phyloP scores from a whole-genome alignment of 1,284 basidiomycete species.

The Kwoniella shivajii region DNA sequence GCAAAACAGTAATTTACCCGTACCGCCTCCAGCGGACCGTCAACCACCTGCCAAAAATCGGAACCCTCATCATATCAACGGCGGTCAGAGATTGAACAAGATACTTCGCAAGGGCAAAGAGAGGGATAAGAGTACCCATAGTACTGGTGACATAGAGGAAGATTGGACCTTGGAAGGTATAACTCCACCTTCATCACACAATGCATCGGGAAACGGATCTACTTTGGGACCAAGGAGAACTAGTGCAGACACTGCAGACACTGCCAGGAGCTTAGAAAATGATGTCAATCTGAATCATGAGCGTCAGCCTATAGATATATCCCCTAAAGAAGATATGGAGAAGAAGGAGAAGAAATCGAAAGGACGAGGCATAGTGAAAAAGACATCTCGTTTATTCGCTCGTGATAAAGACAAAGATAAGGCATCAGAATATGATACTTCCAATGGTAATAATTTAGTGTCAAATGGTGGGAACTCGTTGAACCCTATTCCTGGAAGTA shows the following conservation, averaged over 20 bases:
- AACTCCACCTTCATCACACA: background rate
- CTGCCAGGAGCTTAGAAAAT: background rate
- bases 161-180: constrained; percentile 46
- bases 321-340: constrained; percentile 19
- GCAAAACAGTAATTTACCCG: constrained; percentile 17
- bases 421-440: constrained; percentile 3
- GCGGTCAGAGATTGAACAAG: constrained; percentile 24
- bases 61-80: constrained; percentile 9
- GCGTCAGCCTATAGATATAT: constrained; percentile 29
- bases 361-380: constrained; percentile 43
- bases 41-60: constrained; percentile 22
- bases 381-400: constrained; percentile 47
- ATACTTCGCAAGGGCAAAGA: constrained; percentile 25
- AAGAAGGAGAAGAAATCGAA: constrained; percentile 34
- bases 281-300: constrained; percentile 13
- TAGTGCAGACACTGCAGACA: constrained; percentile 1
- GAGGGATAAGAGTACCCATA: constrained; percentile 5
- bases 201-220: background rate
- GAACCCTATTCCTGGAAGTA: constrained; percentile 17
- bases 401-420: constrained; percentile 30
- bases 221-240: background rate
- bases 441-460: too few relatives aligned
- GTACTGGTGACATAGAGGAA: constrained; percentile 34
- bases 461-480: constrained; percentile 17
- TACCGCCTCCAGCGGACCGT: constrained; percentile 29